Percentiles rank a stretch among this genome's conserved stretches.
Conservation (phyloP, 2,329 filamentous ascomycete genomes). For the Ophiocordyceps australis region DNA sequence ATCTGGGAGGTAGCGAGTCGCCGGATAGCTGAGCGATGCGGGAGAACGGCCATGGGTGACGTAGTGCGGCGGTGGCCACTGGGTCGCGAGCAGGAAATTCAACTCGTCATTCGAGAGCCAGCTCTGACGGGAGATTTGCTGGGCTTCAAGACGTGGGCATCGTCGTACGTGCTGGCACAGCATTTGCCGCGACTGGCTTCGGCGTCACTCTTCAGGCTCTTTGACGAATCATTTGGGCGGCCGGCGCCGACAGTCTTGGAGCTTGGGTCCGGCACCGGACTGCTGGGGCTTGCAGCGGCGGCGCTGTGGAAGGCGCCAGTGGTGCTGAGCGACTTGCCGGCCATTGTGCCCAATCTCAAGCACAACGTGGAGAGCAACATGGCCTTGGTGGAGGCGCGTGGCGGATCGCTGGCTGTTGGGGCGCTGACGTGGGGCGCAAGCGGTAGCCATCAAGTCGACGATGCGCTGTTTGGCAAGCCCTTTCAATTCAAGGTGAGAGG, state of each 20-base stretch:
- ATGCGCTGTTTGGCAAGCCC: conserved; percentile 20
- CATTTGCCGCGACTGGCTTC: conserved; percentile 36
- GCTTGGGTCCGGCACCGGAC: conserved; percentile 74
- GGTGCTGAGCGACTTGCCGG: conserved; percentile 63
- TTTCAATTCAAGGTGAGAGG: conserved; percentile 31
- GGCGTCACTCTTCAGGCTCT: conserved; percentile 24
- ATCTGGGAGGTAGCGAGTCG: conserved; percentile 67
- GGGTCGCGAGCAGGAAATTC: conserved; percentile 16
- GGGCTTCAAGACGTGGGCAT: conserved; percentile 91
- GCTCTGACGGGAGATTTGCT: conserved; percentile 75
- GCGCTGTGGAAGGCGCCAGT: conserved; percentile 49
- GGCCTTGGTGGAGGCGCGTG: conserved; percentile 29
- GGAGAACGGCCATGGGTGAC: conserved; percentile 44
- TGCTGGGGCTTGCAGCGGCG: conserved; percentile 77
- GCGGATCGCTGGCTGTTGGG: conserved; percentile 41
- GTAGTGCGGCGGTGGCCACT: conserved; percentile 33
- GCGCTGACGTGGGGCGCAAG: conserved; percentile 57
- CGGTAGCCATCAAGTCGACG: conserved; percentile 22
- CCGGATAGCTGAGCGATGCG: conserved; percentile 71
- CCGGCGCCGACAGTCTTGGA: conserved; percentile 39
- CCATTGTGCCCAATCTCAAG: conserved; percentile 68
- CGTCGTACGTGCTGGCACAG: conserved; percentile 68
- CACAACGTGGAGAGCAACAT: conserved; percentile 53
- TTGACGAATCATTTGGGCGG: conserved; percentile 16
- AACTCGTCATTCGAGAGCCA: conserved; percentile 66